Evolutionary conservation across 208 protist genomes (phyloP).

Genomic region (Phytomonas francai): DNA sequence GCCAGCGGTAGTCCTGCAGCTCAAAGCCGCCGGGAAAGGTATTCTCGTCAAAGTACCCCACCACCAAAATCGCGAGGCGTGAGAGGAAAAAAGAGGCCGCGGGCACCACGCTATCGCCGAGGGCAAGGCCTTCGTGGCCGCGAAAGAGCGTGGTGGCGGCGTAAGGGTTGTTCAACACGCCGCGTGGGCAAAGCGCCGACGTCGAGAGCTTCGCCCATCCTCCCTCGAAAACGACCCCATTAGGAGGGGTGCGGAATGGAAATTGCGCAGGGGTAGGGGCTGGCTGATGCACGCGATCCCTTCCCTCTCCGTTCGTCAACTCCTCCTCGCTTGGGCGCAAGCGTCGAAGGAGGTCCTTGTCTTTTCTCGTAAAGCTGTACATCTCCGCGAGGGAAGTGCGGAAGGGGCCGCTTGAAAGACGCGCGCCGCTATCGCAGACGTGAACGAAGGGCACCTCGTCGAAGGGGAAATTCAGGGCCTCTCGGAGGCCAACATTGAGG

Average conservation of each 20-base stretch:
- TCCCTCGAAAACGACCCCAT: too few relatives aligned
- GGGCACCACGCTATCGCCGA: conserved; percentile 16
- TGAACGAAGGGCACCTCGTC: conserved; percentile 29
- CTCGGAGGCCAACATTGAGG: conserved; percentile 28
- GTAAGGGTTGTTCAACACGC: conserved; percentile 23
- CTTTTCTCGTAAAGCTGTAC: conserved; percentile 13
- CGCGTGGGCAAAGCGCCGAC: conserved; percentile 36
- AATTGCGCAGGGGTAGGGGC: conserved; percentile 12
- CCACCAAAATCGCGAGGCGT: conserved; percentile 29
- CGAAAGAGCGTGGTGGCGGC: conserved; percentile 1
- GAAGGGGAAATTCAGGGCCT: conserved; percentile 22
- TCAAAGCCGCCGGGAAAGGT: conserved; percentile 40
- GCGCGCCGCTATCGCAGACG: conserved; percentile 24
- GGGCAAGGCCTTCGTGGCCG: conserved; percentile 11
- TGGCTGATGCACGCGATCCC: conserved; percentile 19
- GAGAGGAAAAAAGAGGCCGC: conserved; percentile 23
- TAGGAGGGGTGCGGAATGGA: too few relatives aligned
- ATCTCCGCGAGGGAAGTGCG: conserved; percentile 10
- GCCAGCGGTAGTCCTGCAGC: conserved; percentile 31
- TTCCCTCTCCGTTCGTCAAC: conserved; percentile 20
- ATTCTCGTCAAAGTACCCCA: conserved; percentile 55
- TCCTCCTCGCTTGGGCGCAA: conserved; percentile 15
- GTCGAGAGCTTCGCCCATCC: conserved; percentile 17
- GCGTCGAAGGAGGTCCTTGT: conserved; percentile 14
- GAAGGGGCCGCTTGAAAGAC: conserved; percentile 8